Evolutionary conservation across 2,329 filamentous ascomycete species (phyloP), one percentile per base, ranked within the genome.

Genomic region (Periconia sp.): DNA sequence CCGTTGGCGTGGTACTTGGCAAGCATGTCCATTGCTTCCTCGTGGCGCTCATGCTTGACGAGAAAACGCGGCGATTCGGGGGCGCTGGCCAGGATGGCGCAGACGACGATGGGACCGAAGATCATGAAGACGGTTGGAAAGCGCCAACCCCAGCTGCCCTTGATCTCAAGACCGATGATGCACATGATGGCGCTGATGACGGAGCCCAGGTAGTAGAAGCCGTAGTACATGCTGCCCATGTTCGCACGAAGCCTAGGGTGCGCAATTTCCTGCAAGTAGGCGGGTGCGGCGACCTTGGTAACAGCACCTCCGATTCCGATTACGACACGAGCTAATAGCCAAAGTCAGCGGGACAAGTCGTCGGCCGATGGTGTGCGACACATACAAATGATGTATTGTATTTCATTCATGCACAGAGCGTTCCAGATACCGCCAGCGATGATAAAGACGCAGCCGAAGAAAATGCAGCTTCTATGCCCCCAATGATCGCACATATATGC

Each of bases 11-110:
- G 50, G 10, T 19, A 48, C 4, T 25, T 39, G 23, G 32, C 37
- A n/a, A 50, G 31, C 15, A 48, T 41, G 5, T 25, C 18, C 7
- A 41, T 30, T 11, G 43, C 50, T 32, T 59, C 46, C 4, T 79
- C 74, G 37, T 78, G n/a, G 10, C 37, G 13, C 2, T 77, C 78
- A 6, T 73, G 74, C 1, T 79, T 63, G 4, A 81, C 71, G 28
- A 80, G 60, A 4, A 76, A 73, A 11, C 80, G 52, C 5, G 77
- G 31, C 65, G 57, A 48, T 66, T 69, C 42, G 47, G 66, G 61
- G 40, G 60, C 59, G 13, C 2, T 41, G 30, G 10, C 32, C 29
- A 8, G 45, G 28, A 4, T 43, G 11, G 42, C 78, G 75, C 1
- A 78, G 50, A 3, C 73, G 55, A 26, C 70, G 74, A 1, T 75